Percentiles rank a stretch among this genome's conserved stretches.
phyloP scores from a whole-genome alignment of 164 flowering plant species.

The Santalum album region DNA sequence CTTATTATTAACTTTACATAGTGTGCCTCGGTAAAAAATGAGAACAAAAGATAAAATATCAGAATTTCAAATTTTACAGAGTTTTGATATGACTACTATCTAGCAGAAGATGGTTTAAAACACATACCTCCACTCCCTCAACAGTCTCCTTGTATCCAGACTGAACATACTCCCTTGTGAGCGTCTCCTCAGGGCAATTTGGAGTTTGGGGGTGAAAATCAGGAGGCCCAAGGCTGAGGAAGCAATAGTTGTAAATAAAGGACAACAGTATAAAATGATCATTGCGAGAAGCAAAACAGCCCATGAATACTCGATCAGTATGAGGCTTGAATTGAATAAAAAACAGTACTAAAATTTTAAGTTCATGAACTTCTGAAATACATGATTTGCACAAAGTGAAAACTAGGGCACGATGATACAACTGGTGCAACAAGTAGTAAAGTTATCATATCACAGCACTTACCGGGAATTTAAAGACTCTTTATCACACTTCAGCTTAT shows the following conservation, averaged over 20 bases:
- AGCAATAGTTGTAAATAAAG: neutral
- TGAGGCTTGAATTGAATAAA: too few species aligned
- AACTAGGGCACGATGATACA: neutral
- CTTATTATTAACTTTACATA: too few species aligned
- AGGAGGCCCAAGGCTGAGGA: slow-evolving; percentile 83
- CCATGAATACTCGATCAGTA: neutral
- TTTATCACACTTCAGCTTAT: slow-evolving; percentile 87
- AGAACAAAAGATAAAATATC: neutral
- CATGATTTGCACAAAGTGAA: neutral
- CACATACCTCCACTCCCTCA: slow-evolving; percentile 88
- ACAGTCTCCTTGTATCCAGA: slow-evolving; percentile 84
- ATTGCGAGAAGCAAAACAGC: neutral
- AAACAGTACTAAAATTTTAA: too few species aligned
- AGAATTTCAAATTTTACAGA: neutral
- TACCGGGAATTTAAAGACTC: slow-evolving; percentile 79
- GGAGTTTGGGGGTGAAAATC: slow-evolving; percentile 82
- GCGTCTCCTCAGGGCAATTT: slow-evolving; percentile 89
- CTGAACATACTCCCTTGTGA: slow-evolving; percentile 75
- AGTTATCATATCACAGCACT: slow-evolving; percentile 3
- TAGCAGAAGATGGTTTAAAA: neutral
- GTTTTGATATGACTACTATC: too few species aligned
- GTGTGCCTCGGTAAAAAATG: too few species aligned
- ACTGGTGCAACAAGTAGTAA: neutral
- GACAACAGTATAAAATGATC: neutral
- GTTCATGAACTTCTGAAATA: too few species aligned